Evolutionary conservation across 2,329 filamentous ascomycete species (phyloP).

Genomic region (Iodosphaeria phyllophila): DNA sequence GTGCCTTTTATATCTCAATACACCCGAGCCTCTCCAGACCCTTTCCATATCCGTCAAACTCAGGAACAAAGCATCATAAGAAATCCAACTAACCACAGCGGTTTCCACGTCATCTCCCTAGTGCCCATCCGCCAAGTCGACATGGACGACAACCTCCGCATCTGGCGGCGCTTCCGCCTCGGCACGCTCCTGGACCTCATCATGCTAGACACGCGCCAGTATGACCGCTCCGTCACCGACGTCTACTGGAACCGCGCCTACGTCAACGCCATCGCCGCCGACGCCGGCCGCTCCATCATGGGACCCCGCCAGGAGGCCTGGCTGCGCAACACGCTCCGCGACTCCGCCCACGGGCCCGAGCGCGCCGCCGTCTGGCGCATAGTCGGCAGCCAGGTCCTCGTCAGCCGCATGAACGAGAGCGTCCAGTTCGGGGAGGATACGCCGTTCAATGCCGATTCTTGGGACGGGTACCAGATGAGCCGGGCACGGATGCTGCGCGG

Average conservation of each 20-base stretch:
- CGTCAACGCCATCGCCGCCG: slow-evolving; percentile 30
- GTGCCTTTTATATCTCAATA: slow-evolving; percentile 13
- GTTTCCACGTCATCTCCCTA: no score
- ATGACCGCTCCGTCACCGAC: slow-evolving; percentile 46
- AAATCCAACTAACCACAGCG: slow-evolving; percentile 9
- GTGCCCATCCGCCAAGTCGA: slow-evolving; percentile 36
- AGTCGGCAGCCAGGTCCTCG: slow-evolving; percentile 52
- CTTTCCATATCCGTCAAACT: slow-evolving; percentile 7
- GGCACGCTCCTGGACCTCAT: slow-evolving; percentile 47
- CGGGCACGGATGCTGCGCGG: slow-evolving; percentile 42
- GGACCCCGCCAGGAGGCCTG: slow-evolving; percentile 54
- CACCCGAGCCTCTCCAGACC: background rate
- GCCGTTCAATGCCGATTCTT: slow-evolving; percentile 31
- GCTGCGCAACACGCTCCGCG: slow-evolving; percentile 42
- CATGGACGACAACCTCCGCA: slow-evolving; percentile 49
- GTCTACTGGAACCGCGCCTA: slow-evolving; percentile 44
- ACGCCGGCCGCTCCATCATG: slow-evolving; percentile 52
- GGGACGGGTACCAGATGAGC: slow-evolving; percentile 30
- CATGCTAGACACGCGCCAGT: slow-evolving; percentile 51
- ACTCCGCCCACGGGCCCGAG: slow-evolving; percentile 34
- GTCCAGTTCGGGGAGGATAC: slow-evolving; percentile 11
- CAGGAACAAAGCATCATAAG: no score
- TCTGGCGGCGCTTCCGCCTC: slow-evolving; percentile 49
- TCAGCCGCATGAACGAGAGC: slow-evolving; percentile 21
- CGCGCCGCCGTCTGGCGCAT: slow-evolving; percentile 51